These are phyloP conservation scores for Tuber microsphaerosporum DNA, from an alignment of 495 filamentous ascomycete species.

Conservation along the genomic window DNA sequence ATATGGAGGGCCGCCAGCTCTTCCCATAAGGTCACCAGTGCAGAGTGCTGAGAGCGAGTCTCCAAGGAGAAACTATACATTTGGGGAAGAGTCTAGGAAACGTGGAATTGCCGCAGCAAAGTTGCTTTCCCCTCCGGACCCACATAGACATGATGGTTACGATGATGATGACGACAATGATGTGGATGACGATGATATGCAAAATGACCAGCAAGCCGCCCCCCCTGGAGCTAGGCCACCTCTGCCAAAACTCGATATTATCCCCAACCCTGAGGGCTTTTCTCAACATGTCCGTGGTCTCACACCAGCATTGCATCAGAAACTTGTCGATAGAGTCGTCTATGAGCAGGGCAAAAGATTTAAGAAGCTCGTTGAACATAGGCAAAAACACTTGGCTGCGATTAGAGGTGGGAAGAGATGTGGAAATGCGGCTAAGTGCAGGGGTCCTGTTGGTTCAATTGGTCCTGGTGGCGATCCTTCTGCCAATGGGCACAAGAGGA, in stretches of 20 bases:
- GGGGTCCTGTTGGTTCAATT: constrained; percentile 26
- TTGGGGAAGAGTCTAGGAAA: constrained; percentile 37
- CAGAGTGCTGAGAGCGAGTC: constrained; percentile 23
- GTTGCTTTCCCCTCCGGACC: constrained; percentile 27
- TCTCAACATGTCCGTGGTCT: constrained; percentile 63
- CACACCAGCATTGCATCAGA: constrained; percentile 62
- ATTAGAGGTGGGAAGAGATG: constrained; percentile 29
- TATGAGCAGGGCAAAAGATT: constrained; percentile 72
- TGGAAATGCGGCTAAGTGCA: constrained; percentile 28
- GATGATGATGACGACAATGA: constrained; percentile 50
- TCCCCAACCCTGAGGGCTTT: constrained; percentile 72
- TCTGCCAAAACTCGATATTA: constrained; percentile 31
- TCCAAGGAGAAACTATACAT: constrained; percentile 27
- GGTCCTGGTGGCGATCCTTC: constrained; percentile 45
- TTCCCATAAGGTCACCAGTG: constrained; percentile 31
- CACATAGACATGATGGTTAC: constrained; percentile 26
- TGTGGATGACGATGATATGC: constrained; percentile 48
- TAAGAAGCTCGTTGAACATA: constrained; percentile 65
- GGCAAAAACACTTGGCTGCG: constrained; percentile 58
- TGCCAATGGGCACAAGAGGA: constrained; percentile 43
- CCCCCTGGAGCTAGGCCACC: constrained; percentile 42
- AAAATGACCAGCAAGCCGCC: constrained; percentile 45
- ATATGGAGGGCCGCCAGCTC: constrained; percentile 27
- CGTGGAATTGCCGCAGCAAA: constrained; percentile 22
- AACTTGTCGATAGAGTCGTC: constrained; percentile 74